Base-by-base conservation (phyloP, 2,329 filamentous ascomycete genomes). In the Rhinocladiella mackenziei region DNA sequence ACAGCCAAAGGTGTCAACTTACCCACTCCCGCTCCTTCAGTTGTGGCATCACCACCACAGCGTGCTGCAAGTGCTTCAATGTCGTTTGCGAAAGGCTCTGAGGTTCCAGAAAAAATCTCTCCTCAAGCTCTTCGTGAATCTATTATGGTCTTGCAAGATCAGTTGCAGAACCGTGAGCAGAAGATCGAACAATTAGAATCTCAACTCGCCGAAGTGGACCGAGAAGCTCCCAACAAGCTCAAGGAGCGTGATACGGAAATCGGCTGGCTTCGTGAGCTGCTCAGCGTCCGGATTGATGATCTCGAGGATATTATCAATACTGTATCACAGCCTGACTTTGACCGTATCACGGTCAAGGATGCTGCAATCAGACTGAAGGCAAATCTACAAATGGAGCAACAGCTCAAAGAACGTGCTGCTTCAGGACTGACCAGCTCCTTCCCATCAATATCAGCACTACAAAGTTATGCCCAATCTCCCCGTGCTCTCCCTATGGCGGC, bases 321-420 rank as follows among this genome's bases (percentile, higher is more conserved):
- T 4, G 74, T 97, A 19, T 83, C 84, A 2, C 75, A 81, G 51
- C 83, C 89, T 3, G 72, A 75, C 18, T 92, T 86, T 62, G 83
- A 97, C 63, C 79, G 80, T 45, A 80, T 88, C 51, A 76, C 78
- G 4, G 85, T 96, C 53, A 86, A 86, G 58, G 89, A 97, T 62
- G 89, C 89, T 4, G 86, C 88, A 25, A 97, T 97, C 57, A 84
- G 92, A 40, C 81, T 98, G 49, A 87, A 88, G 62, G 87, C 92
- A 10, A 96, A 95, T 60, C 74, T 98, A 25, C 88, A 97, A 63
- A 98, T 98, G 92, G 91, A 98, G 65, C 86, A 94, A 62, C 88
- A 95, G 63, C 89, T 96, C 67, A 86, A 88, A 39, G 91, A 97
- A 65, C 79, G 92, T 48, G 83, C 87, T 1, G 77, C 86, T 81